A percentile compares a stretch with the other conserved stretches of the same genome.
These are phyloP conservation scores for Athelia psychrophila DNA, from an alignment of 1,284 basidiomycete genomes.

Conservation along the genomic window DNA sequence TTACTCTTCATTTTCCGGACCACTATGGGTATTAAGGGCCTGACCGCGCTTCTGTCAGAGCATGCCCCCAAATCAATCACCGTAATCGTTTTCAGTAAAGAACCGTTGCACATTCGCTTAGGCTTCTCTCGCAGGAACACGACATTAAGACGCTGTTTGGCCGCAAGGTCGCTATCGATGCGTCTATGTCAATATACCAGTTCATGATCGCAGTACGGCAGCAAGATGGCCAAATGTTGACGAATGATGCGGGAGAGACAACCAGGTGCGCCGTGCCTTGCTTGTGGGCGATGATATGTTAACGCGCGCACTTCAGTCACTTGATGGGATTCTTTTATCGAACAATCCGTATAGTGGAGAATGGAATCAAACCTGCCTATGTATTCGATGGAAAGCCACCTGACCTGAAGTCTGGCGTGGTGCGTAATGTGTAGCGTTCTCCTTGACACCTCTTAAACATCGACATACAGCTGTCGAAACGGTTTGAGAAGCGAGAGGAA, in stretches of 20 bases:
- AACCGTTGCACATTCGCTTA: background rate
- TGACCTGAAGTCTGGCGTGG: conserved; percentile 94
- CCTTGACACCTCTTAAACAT: background rate
- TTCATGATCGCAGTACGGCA: conserved; percentile 98
- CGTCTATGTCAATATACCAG: conserved; percentile 94
- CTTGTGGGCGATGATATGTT: background rate
- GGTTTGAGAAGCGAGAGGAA: conserved; percentile 88
- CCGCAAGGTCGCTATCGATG: conserved; percentile 98
- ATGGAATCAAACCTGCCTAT: conserved; percentile 97
- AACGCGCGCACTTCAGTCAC: conserved; percentile 51
- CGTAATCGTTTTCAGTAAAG: conserved; percentile 18
- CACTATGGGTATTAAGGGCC: conserved; percentile 86
- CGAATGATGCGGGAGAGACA: conserved; percentile 95
- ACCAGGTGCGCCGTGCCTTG: conserved; percentile 56
- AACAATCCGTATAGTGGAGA: conserved; percentile 97
- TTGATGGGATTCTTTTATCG: conserved; percentile 99
- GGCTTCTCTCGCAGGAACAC: conserved; percentile 54
- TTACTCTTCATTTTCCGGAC: background rate
- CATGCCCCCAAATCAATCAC: conserved; percentile 86
- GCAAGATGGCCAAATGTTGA: conserved; percentile 94
- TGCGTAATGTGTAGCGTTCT: conserved; percentile 42
- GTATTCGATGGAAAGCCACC: conserved; percentile 99
- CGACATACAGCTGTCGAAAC: conserved; percentile 76
- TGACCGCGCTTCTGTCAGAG: conserved; percentile 87
- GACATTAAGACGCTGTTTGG: conserved; percentile 98